These are phyloP conservation scores for Grigorovia jiainica DNA, from an alignment of 805 yeast genomes.

Conservation along the genomic window DNA sequence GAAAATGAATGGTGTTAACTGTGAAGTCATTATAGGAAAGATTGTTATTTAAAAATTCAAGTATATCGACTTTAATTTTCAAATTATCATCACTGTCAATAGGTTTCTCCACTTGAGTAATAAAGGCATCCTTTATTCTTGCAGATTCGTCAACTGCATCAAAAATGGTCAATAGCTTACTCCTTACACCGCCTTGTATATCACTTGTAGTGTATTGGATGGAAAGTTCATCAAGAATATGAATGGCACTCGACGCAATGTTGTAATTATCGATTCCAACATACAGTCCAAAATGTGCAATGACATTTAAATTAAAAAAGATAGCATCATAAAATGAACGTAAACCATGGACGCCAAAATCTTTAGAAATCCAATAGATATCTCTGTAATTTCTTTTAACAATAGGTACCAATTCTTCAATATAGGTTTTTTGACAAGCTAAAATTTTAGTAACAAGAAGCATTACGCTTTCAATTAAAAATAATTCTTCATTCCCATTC, in stretches of 20 bases:
- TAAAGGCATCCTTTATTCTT: slow-evolving; percentile 62
- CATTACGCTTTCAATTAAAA: slow-evolving; percentile 35
- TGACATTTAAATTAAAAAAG: slow-evolving; percentile 55
- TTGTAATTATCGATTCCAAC: slow-evolving; percentile 46
- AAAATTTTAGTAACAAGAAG: slow-evolving; percentile 38
- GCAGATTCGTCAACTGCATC: slow-evolving; percentile 72
- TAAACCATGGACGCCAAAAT: slow-evolving; percentile 48
- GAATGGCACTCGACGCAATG: slow-evolving; percentile 46
- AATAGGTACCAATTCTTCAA: slow-evolving; percentile 33
- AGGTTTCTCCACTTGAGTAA: slow-evolving; percentile 51
- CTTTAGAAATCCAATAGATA: slow-evolving; percentile 24
- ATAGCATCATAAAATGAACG: slow-evolving; percentile 64
- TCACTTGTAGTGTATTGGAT: slow-evolving; percentile 22
- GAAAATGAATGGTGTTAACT: slow-evolving; percentile 58
- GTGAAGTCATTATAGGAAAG: slow-evolving; percentile 34
- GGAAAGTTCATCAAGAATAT: slow-evolving; percentile 44
- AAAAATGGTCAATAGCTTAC: slow-evolving; percentile 58
- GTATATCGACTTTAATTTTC: slow-evolving; percentile 44
- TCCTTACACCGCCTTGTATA: slow-evolving; percentile 36
- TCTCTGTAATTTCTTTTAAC: slow-evolving; percentile 22
- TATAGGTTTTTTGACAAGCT: slow-evolving; percentile 48
- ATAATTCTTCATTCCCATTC: slow-evolving; percentile 19
- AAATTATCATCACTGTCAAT: slow-evolving; percentile 33
- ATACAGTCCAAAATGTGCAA: slow-evolving; percentile 68
- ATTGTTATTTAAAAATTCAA: slow-evolving; percentile 47